Percentiles rank a stretch among this genome's conserved stretches.
Conservation (phyloP, 169 alveolate species). For the Cryptosporidium ubiquitum region DNA sequence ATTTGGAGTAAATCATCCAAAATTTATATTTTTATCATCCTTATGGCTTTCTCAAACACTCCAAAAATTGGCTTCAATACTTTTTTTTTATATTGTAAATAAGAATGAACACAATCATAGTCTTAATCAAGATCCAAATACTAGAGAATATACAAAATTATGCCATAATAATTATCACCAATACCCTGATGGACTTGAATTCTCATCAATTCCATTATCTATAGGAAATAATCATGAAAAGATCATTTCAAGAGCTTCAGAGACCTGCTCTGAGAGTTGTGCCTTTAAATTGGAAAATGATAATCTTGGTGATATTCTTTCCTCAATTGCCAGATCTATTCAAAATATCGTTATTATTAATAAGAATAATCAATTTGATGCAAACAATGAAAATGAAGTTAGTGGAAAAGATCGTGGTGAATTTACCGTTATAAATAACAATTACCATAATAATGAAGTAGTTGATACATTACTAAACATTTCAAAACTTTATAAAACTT, state of each 20-base stretch:
- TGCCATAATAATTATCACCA: background rate
- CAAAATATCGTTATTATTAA: slow-evolving; percentile 14
- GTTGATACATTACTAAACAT: slow-evolving; percentile 18
- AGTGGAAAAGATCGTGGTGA: background rate
- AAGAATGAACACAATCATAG: too few species aligned
- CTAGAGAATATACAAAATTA: background rate
- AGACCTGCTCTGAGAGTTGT: background rate
- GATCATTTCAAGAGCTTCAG: background rate
- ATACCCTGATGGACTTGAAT: slow-evolving; percentile 47
- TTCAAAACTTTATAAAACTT: slow-evolving; percentile 42
- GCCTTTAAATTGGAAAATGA: background rate
- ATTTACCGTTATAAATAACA: background rate
- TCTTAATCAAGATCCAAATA: background rate
- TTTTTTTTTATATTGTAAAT: slow-evolving; percentile 30
- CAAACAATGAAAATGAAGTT: background rate
- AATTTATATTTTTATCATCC: slow-evolving; percentile 34
- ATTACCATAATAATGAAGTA: background rate
- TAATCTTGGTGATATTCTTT: slow-evolving; percentile 29
- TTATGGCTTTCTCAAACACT: slow-evolving; percentile 51
- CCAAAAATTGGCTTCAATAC: slow-evolving; percentile 42
- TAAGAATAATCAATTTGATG: background rate
- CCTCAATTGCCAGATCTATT: slow-evolving; percentile 41
- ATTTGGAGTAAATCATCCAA: slow-evolving; percentile 25
- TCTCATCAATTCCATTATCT: slow-evolving; percentile 45
- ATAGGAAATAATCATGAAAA: background rate